A percentile compares a stretch with the other conserved stretches of the same genome.
phyloP scores from a whole-genome alignment of 768 basidiomycete species.

The Boletus vinaceobasis region DNA sequence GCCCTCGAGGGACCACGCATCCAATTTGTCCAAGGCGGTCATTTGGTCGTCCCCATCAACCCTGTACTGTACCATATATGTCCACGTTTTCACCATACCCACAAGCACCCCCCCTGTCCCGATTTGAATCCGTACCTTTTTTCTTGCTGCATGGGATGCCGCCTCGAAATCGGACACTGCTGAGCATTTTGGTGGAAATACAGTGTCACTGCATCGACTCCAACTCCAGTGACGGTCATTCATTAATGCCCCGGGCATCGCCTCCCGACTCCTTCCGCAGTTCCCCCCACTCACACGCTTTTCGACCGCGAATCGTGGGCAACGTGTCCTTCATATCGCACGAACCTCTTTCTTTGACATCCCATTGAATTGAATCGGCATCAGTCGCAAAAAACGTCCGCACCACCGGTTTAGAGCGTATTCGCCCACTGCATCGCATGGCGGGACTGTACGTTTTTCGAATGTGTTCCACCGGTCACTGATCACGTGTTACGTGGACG shows the following conservation, averaged over 20 bases:
- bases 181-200: constrained; percentile 9
- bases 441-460: background rate
- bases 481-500: background rate
- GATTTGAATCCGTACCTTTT: constrained; percentile 1
- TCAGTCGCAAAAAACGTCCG: background rate
- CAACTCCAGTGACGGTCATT: constrained; percentile 14
- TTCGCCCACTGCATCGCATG: constrained; percentile 4
- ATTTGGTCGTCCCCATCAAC: too few relatives aligned
- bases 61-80: too few relatives aligned
- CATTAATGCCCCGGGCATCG: constrained; percentile 1
- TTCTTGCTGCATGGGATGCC: background rate
- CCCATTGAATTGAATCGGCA: background rate
- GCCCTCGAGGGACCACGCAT: constrained; percentile 5
- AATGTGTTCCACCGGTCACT: too few relatives aligned
- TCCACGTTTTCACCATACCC: background rate
- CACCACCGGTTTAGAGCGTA: background rate
- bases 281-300: background rate
- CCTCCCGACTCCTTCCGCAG: constrained; percentile 4
- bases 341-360: too few relatives aligned
- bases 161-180: background rate
- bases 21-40: background rate
- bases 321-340: too few relatives aligned
- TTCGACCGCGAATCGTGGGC: too few relatives aligned
- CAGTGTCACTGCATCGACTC: constrained; percentile 9
- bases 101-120: background rate